Base-by-base conservation (phyloP, 2,329 filamentous ascomycete genomes). In the Neoscytalidium dimidiatum region DNA sequence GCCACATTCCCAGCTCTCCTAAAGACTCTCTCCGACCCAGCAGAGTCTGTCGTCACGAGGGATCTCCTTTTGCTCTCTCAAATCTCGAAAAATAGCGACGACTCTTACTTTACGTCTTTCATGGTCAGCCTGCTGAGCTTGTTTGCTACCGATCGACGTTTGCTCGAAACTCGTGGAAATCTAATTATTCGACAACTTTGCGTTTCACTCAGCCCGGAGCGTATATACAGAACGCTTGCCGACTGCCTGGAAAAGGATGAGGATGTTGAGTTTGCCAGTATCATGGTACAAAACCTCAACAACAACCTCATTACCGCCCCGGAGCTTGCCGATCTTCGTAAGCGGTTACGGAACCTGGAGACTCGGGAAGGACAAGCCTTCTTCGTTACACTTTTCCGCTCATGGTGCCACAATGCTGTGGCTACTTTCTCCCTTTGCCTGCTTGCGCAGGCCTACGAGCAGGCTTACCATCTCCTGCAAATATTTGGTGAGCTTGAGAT, bases 231-330 rank as follows among this genome's bases (percentile, higher is more conserved):
- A 33, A 98, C 93, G 2, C 84, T 99, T 68, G 96, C 95, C 28
- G 95, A 99, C 71, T 97, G 95, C 70, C 91, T 99, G 9, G 95
- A 98, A 77, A 96, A 94, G 74, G 95, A 99, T 77, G 95, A 98
- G 69, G 95, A 99, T 75, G 88, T 99, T 46, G 96, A 99, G 76
- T 99, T 99, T 78, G 94, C 95, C 17, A 97, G 94, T 75, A 98
- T 99, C 71, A 99, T 99, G 95, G 93, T 99, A 31, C 95, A 99
- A 77, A 98, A 98, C 72, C 84, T 99, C 61, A 99, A 99, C 81
- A 99, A 99, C 78, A 99, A 99, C 72, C 88, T 99, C 63, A 97
- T 99, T 69, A 99, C 96, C 1, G 95, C 96, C 0, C 95, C 96
- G 0, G 94, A 99, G 77, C 83, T 99, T 31, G 88, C 92, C 1